phyloP scores from a whole-genome alignment of 805 yeast genomes.

The Lachancea quebecensis region DNA sequence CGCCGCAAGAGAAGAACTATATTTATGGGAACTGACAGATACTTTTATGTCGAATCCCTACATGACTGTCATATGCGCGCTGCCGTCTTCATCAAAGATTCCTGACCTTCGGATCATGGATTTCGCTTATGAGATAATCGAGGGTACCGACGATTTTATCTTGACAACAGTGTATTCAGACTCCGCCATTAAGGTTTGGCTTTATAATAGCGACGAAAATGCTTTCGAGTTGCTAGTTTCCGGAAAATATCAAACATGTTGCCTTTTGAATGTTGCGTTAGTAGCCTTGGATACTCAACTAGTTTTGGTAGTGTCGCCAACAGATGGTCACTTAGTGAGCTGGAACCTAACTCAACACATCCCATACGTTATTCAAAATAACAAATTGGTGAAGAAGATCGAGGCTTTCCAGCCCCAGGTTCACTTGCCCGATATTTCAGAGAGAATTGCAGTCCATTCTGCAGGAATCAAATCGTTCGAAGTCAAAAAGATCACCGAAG shows the following conservation, averaged over 20 bases:
- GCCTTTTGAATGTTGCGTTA: constrained; percentile 60
- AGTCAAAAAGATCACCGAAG: constrained; percentile 14
- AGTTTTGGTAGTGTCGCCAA: constrained; percentile 54
- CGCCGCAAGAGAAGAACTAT: constrained; percentile 85
- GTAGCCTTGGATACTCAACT: constrained; percentile 26
- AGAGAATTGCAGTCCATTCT: constrained; percentile 62
- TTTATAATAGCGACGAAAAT: constrained; percentile 35
- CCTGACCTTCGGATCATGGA: constrained; percentile 93
- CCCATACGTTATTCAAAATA: neutral
- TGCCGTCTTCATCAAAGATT: constrained; percentile 49
- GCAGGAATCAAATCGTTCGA: constrained; percentile 72
- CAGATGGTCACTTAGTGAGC: constrained; percentile 71
- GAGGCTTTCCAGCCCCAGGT: neutral
- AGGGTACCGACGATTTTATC: constrained; percentile 17
- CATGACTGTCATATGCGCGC: constrained; percentile 42
- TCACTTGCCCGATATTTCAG: constrained; percentile 9
- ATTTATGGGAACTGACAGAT: constrained; percentile 60
- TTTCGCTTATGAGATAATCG: constrained; percentile 46
- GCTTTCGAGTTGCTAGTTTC: constrained; percentile 39
- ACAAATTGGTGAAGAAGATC: neutral
- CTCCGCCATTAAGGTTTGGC: constrained; percentile 65
- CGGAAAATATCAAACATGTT: constrained; percentile 63
- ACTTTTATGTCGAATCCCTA: constrained; percentile 35
- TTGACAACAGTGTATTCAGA: constrained; percentile 78
- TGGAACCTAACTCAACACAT: constrained; percentile 44